phyloP scores from a whole-genome alignment of 495 filamentous ascomycete species.

The Penicillium subrubescens region DNA sequence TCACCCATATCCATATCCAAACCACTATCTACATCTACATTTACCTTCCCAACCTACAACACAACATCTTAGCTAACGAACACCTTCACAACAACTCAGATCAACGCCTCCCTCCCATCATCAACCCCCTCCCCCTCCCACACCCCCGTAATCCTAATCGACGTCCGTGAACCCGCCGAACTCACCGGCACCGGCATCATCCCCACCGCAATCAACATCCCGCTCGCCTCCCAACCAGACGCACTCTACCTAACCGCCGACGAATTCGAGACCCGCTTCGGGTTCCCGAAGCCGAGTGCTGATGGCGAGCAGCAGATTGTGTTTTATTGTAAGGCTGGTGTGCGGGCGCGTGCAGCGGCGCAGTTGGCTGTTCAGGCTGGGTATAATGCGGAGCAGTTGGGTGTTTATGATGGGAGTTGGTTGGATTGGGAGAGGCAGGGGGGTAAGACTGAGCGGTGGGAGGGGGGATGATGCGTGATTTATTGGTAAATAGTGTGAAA shows the following conservation, averaged over 20 bases:
- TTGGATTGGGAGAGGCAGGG: conserved; percentile 78
- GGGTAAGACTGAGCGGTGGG: conserved; percentile 59
- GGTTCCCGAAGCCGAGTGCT: conserved; percentile 44
- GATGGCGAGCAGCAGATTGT: conserved; percentile 52
- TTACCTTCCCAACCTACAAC: not conserved
- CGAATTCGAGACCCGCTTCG: conserved; percentile 67
- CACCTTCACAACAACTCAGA: conserved; percentile 23
- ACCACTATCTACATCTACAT: no score
- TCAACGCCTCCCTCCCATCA: conserved; percentile 42
- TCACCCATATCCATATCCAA: not conserved
- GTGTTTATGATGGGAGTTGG: conserved; percentile 90
- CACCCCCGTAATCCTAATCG: conserved; percentile 48
- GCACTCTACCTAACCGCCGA: conserved; percentile 69
- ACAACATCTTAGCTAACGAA: not conserved
- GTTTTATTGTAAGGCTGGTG: conserved; percentile 92
- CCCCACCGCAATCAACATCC: conserved; percentile 77
- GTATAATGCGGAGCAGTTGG: conserved; percentile 67
- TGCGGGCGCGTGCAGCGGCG: conserved; percentile 79
- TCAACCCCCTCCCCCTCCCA: conserved; percentile 26
- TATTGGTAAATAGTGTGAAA: not conserved
- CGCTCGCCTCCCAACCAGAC: conserved; percentile 74
- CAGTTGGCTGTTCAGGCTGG: conserved; percentile 75
- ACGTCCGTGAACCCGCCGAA: conserved; percentile 87
- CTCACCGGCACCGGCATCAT: conserved; percentile 69
- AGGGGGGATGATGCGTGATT: conserved; percentile 29